A percentile compares a stretch with the other conserved stretches of the same genome.
phyloP scores from a whole-genome alignment of 31 red algal genomes.

The Endocladia muricata region DNA sequence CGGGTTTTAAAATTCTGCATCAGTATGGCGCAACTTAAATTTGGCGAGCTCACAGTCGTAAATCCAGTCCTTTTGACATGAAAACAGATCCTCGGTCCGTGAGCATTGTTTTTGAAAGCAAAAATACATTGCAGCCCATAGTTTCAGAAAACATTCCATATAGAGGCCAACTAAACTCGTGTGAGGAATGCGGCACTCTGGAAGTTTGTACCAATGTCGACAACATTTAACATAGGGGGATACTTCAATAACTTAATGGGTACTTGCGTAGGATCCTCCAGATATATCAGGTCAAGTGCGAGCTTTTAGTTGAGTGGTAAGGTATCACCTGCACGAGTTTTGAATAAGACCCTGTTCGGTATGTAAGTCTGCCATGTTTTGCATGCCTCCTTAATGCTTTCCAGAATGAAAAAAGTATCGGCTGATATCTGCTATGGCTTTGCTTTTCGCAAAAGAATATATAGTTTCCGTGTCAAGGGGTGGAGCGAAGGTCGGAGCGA shows the following conservation, averaged over 20 bases:
- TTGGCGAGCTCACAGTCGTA: background rate
- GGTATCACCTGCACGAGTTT: background rate
- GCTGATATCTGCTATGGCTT: background rate
- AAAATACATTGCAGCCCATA: background rate
- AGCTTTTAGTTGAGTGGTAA: constrained; percentile 12
- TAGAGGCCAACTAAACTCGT: background rate
- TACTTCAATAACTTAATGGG: no score
- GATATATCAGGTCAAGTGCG: constrained; percentile 9
- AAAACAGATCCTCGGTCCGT: constrained; percentile 24
- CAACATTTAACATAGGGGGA: background rate
- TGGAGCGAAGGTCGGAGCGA: constrained; percentile 18
- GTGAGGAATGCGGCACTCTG: constrained; percentile 1
- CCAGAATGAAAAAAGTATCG: background rate
- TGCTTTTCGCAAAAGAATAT: background rate
- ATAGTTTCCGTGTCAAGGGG: constrained; percentile 1
- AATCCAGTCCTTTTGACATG: constrained; percentile 3
- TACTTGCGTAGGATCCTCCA: background rate
- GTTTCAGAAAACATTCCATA: constrained; percentile 4
- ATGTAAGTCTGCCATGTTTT: constrained; percentile 10
- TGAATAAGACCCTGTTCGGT: background rate
- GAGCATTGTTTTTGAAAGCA: constrained; percentile 15
- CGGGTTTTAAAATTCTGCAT: constrained; percentile 16
- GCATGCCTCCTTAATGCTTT: constrained; percentile 5
- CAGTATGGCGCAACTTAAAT: background rate
- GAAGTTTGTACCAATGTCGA: constrained; percentile 21